phyloP scores from a whole-genome alignment of 1,284 basidiomycete species.

The Laetiporus sulphureus region DNA sequence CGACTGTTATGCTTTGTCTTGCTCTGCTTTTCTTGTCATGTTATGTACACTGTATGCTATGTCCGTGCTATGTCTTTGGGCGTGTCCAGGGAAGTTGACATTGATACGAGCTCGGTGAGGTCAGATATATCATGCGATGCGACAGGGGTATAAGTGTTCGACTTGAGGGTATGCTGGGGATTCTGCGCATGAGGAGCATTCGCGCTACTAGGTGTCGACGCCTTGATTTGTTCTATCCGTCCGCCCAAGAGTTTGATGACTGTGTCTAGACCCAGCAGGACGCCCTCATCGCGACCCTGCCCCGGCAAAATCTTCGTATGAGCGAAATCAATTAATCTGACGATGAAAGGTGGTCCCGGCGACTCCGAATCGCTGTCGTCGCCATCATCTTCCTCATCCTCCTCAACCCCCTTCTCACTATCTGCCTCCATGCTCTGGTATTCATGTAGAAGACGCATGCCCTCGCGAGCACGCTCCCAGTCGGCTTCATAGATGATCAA shows the following conservation, averaged over 20 bases:
- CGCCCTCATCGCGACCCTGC: constrained; percentile 74
- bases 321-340: constrained; percentile 92
- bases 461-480: constrained; percentile 33
- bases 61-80: background rate
- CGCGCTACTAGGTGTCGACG: too few species aligned
- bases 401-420: constrained; percentile 25
- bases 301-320: constrained; percentile 73
- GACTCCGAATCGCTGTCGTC: constrained; percentile 28
- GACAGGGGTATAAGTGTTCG: too few species aligned
- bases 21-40: background rate
- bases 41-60: constrained; percentile 1
- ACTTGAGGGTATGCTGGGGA: too few species aligned
- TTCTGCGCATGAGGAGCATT: too few species aligned
- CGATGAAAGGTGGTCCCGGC: constrained; percentile 48
- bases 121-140: too few species aligned
- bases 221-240: constrained; percentile 30
- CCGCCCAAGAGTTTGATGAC: constrained; percentile 53
- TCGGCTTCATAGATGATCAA: constrained; percentile 85
- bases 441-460: constrained; percentile 32
- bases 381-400: constrained; percentile 14
- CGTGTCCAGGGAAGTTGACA: background rate
- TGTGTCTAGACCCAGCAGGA: constrained; percentile 68
- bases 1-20: background rate
- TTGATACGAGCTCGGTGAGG: background rate
- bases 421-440: constrained; percentile 34